Evolutionary conservation across 331 rosid species (phyloP).

Genomic region (Cydonia oblonga): DNA sequence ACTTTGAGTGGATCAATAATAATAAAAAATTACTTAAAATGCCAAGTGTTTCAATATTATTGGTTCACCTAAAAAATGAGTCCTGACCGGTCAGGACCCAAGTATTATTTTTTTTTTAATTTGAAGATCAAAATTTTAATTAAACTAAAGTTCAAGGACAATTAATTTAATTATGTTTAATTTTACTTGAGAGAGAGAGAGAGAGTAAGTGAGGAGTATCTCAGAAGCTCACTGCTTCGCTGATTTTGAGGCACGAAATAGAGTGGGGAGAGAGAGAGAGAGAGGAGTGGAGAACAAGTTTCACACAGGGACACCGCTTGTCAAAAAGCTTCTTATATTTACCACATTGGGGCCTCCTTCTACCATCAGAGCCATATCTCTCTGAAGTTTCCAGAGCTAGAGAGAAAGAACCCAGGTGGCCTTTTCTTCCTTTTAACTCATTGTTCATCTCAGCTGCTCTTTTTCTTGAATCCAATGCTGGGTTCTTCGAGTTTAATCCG

Average conservation of each 20-base stretch:
- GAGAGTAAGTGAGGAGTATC: slow-evolving; percentile 32
- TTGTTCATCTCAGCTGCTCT: not conserved
- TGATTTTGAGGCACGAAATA: slow-evolving; percentile 79
- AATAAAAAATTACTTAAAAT: no score
- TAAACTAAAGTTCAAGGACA: no score
- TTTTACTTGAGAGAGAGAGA: not conserved
- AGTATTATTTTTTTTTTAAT: no score
- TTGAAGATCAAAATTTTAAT: no score
- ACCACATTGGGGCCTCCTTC: slow-evolving; percentile 28
- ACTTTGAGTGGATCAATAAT: no score
- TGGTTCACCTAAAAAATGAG: no score
- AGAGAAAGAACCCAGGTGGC: slow-evolving; percentile 34
- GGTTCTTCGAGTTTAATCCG: not conserved
- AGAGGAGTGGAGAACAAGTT: slow-evolving; percentile 47
- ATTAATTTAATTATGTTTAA: no score
- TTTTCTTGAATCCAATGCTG: not conserved
- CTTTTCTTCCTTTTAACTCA: not conserved
- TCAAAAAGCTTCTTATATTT: slow-evolving; percentile 9
- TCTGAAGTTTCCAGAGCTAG: slow-evolving; percentile 24
- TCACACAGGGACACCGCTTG: slow-evolving; percentile 28
- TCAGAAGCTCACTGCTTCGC: slow-evolving; percentile 88
- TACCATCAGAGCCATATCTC: slow-evolving; percentile 12
- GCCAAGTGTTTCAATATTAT: no score
- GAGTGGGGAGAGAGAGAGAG: slow-evolving; percentile 15
- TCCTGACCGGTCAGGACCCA: no score